Evolutionary conservation across 2,329 filamentous ascomycete species (phyloP).

Genomic region (Fusarium sp.): DNA sequence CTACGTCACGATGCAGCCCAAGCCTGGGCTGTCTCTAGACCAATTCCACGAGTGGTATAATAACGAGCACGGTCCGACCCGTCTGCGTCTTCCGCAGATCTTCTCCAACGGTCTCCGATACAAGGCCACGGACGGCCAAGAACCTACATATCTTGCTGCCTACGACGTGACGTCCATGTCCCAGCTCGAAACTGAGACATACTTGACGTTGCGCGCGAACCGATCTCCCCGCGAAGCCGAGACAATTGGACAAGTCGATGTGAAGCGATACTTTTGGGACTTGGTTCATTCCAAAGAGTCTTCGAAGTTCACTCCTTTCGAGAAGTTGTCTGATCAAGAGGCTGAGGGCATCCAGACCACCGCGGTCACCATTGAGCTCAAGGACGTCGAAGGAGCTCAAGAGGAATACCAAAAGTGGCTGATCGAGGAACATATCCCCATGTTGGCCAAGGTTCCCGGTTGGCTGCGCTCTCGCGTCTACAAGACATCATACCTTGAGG

Average conservation of each 20-base stretch:
- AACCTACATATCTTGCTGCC: conserved; percentile 81
- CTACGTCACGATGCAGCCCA: conserved; percentile 89
- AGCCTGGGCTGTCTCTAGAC: conserved; percentile 72
- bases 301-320: conserved; percentile 70
- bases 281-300: conserved; percentile 70
- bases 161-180: conserved; percentile 87
- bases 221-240: conserved; percentile 68
- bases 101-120: conserved; percentile 85
- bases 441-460: conserved; percentile 81
- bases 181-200: conserved; percentile 78
- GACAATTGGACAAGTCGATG: conserved; percentile 71
- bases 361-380: conserved; percentile 71
- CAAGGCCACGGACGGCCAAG: conserved; percentile 72
- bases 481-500: conserved; percentile 75
- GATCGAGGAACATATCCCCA: conserved; percentile 78
- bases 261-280: conserved; percentile 81
- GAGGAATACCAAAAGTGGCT: conserved; percentile 78
- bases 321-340: conserved; percentile 71
- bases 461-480: conserved; percentile 83
- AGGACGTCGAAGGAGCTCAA: conserved; percentile 64
- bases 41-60: conserved; percentile 96
- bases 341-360: conserved; percentile 73
- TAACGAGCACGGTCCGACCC: conserved; percentile 89
- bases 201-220: conserved; percentile 74
- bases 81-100: conserved; percentile 82